Base-by-base conservation (phyloP, 495 filamentous ascomycete genomes). In the Astrothelium subdiscretum region DNA sequence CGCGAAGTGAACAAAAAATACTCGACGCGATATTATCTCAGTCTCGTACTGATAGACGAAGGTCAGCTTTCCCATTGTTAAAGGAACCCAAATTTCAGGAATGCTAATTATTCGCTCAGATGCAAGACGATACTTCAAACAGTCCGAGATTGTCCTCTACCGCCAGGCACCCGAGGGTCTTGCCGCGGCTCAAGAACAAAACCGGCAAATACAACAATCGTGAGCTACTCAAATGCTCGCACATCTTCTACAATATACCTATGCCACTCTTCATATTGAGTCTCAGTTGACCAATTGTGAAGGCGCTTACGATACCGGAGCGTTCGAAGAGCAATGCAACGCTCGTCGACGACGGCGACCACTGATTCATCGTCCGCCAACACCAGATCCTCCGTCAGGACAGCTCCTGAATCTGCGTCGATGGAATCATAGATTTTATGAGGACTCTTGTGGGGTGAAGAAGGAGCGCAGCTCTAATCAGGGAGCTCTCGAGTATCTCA, bases 1-100 rank as follows among this genome's bases (percentile, higher is more conserved):
- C 89, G 95, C 43, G 95, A 99, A 75, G 94, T 99, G 63, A 99
- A 99, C 84, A 99, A 97, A 83, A 97, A 97, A 76, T 99, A 94
- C 75, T 97, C 92, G 32, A 97, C 95, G 61, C 81, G 94, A 66
- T 99, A 99, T 77, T 97, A 99, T 76, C 82, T 99, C 59, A 96
- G 90, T 73, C 76, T 99, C 67, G 94, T 99, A 11, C 80, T 97
- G 66, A 97, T 97, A 65, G 92, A 97, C 73, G 92, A 97, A 83
- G 90, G 90, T 89, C 78, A 57, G 79, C 66, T 13, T 40, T 31
- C 31, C n/a, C n/a, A n/a, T n/a, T n/a, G n/a, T n/a, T n/a, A n/a
- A n/a, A n/a, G n/a, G n/a, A n/a, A n/a, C n/a, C n/a, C n/a, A 57
- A 31, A 31, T 35, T 15, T 4, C 12, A 12, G 13, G 12, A 12